Conservation (phyloP, 345 rosid genomes). For the Rhizophora mangle region DNA sequence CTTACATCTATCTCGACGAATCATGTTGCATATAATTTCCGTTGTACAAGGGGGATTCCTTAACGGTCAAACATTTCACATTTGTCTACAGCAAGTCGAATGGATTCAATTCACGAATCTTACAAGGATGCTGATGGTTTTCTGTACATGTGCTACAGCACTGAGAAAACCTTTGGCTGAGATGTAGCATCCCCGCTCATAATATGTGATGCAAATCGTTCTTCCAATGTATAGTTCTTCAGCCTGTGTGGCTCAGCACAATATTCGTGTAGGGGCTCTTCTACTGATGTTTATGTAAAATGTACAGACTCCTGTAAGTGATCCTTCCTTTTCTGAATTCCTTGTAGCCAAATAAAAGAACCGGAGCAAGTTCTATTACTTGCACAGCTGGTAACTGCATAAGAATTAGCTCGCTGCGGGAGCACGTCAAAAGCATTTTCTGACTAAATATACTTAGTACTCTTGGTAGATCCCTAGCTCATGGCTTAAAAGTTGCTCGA, state of each 20-base stretch:
- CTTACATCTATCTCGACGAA: neutral
- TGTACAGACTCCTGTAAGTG: neutral
- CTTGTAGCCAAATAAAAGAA: too few relatives aligned
- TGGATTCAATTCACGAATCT: constrained; percentile 24
- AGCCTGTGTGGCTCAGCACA: neutral
- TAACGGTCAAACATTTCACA: neutral
- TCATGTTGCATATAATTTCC: neutral
- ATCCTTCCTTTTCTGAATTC: neutral
- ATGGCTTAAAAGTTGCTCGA: too few relatives aligned
- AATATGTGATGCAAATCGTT: neutral
- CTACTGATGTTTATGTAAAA: neutral
- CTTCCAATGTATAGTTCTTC: neutral
- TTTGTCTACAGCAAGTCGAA: constrained; percentile 12
- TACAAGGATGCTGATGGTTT: constrained; percentile 29
- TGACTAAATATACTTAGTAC: too few relatives aligned
- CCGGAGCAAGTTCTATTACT: too few relatives aligned
- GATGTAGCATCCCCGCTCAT: neutral
- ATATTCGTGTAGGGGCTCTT: neutral
- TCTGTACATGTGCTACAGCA: constrained; percentile 30
- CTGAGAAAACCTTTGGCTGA: constrained; percentile 30
- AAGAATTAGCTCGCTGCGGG: too few relatives aligned
- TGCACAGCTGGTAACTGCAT: too few relatives aligned
- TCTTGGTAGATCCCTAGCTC: too few relatives aligned
- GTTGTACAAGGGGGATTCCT: neutral
- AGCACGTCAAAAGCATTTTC: too few relatives aligned